A percentile compares a stretch with the other conserved stretches of the same genome.
phyloP scores from a whole-genome alignment of 768 basidiomycete species.

The Auriscalpium microsporum region DNA sequence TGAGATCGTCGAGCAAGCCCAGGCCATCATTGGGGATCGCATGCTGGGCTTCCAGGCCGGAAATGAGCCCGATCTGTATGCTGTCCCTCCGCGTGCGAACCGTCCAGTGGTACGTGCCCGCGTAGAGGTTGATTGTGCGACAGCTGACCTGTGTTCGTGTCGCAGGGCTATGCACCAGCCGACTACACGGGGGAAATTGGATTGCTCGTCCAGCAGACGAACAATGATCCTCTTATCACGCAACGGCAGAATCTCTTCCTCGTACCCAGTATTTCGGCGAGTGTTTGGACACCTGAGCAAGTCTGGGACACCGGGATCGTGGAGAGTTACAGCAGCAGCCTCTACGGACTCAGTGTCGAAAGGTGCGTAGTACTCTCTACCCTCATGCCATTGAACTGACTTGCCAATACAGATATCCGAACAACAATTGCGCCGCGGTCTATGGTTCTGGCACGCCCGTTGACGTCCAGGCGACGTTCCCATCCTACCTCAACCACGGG shows the following conservation, averaged over 20 bases:
- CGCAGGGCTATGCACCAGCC: slow-evolving; percentile 5
- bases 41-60: slow-evolving; percentile 64
- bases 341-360: slow-evolving; percentile 10
- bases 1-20: slow-evolving; percentile 46
- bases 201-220: slow-evolving; percentile 6
- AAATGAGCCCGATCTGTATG: slow-evolving; percentile 76
- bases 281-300: slow-evolving; percentile 5
- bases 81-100: slow-evolving; percentile 13
- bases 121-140: background rate
- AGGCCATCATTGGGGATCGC: slow-evolving; percentile 54
- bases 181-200: slow-evolving; percentile 27
- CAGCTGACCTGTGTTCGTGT: background rate
- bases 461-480: slow-evolving; percentile 41
- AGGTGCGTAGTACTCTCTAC: background rate
- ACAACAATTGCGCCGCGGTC: slow-evolving; percentile 51
- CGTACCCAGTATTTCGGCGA: slow-evolving; percentile 10
- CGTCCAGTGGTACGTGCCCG: slow-evolving; percentile 7
- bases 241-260: slow-evolving; percentile 3
- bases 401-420: slow-evolving; percentile 38
- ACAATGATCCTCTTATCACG: background rate
- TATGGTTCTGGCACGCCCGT: slow-evolving; percentile 32
- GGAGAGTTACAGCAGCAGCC: background rate
- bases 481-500: slow-evolving; percentile 52
- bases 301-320: slow-evolving; percentile 13
- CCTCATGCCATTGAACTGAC: background rate